Evolutionary conservation across 768 basidiomycete species (phyloP).

Genomic region (Amanita inopinata): DNA sequence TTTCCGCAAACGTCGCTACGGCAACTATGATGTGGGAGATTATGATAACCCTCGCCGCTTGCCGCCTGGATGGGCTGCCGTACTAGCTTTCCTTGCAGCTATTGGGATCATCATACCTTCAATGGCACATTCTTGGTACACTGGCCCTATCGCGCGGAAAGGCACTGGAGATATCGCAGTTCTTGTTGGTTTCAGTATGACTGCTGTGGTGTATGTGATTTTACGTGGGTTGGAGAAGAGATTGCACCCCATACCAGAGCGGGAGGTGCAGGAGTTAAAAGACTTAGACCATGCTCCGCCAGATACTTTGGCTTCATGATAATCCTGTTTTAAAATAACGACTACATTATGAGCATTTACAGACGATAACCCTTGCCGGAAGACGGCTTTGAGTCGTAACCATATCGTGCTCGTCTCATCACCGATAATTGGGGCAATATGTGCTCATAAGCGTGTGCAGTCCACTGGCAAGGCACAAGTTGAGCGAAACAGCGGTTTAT

Average conservation of each 20-base stretch:
- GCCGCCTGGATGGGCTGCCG: conserved; percentile 55
- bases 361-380: neutral
- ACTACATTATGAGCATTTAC: no score
- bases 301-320: no score
- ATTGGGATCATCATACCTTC: conserved; percentile 51
- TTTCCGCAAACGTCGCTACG: conserved; percentile 43
- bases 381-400: conserved; percentile 14
- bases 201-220: conserved; percentile 36
- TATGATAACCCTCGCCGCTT: conserved; percentile 49
- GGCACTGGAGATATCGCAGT: conserved; percentile 67
- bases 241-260: no score
- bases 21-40: conserved; percentile 34
- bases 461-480: conserved; percentile 22
- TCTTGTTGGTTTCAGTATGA: conserved; percentile 43
- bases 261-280: no score
- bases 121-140: conserved; percentile 66
- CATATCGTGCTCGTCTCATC: conserved; percentile 19
- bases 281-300: no score
- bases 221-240: conserved; percentile 31
- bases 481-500: neutral
- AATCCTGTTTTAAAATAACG: no score
- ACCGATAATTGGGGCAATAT: conserved; percentile 24
- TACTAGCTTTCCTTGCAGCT: conserved; percentile 38
- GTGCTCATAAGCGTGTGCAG: conserved; percentile 22
- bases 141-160: conserved; percentile 52